Conservation (phyloP, 2,329 filamentous ascomycete genomes). For the Trichoderma atroviride region DNA sequence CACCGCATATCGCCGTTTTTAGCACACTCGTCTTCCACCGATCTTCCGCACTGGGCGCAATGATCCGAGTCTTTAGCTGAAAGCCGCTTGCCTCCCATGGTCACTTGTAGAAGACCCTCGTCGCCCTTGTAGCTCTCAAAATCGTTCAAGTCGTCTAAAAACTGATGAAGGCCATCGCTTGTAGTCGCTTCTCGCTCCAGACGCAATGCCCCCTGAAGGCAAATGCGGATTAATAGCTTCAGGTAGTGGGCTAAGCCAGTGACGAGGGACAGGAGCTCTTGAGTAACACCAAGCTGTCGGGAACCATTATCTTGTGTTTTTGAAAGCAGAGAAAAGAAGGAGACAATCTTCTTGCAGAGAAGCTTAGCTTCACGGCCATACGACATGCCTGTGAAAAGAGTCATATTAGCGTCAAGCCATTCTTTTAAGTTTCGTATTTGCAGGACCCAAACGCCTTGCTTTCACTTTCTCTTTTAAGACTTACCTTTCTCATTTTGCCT, state of each 20-base stretch:
- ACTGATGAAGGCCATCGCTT: slow-evolving; percentile 75
- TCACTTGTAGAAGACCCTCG: slow-evolving; percentile 69
- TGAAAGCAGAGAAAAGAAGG: slow-evolving; percentile 92
- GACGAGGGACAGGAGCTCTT: slow-evolving; percentile 95
- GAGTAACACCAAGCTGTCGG: slow-evolving; percentile 90
- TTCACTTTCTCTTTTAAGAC: slow-evolving; percentile 31
- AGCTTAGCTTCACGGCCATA: slow-evolving; percentile 97
- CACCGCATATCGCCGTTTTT: slow-evolving; percentile 75
- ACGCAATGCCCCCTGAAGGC: slow-evolving; percentile 87
- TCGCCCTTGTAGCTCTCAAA: slow-evolving; percentile 77
- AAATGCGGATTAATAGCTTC: slow-evolving; percentile 95
- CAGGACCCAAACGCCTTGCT: background rate
- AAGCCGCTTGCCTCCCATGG: slow-evolving; percentile 65
- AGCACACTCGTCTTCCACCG: slow-evolving; percentile 93
- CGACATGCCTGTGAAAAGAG: slow-evolving; percentile 65
- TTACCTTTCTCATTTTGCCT: slow-evolving; percentile 74
- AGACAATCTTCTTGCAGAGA: slow-evolving; percentile 98
- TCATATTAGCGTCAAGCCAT: background rate
- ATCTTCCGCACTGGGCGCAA: slow-evolving; percentile 77
- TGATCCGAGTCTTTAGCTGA: slow-evolving; percentile 81
- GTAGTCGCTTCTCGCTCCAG: slow-evolving; percentile 81
- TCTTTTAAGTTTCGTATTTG: background rate
- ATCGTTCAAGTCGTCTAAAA: slow-evolving; percentile 80
- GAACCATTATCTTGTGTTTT: slow-evolving; percentile 93
- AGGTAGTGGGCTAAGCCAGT: slow-evolving; percentile 96